These are phyloP conservation scores for Tetramitus jugosus DNA, from an alignment of 208 protist species.

Conservation along the genomic window DNA sequence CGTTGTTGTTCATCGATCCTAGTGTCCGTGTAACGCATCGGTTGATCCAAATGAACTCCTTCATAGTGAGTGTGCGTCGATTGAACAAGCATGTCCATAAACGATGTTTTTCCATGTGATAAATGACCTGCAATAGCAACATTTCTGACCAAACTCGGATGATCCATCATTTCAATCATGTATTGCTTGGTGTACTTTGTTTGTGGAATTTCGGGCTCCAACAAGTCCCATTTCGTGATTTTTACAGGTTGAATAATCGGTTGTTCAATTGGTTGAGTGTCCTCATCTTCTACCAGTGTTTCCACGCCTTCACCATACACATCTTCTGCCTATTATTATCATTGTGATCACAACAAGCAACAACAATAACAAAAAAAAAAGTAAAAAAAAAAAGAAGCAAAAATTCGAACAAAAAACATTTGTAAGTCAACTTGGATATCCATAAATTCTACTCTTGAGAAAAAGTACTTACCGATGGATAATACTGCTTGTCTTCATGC, in stretches of 20 bases:
- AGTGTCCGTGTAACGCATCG: slow-evolving; percentile 44
- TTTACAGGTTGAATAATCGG: slow-evolving; percentile 74
- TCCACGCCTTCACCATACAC: slow-evolving; percentile 64
- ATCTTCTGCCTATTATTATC: too few relatives aligned
- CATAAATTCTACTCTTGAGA: too few relatives aligned
- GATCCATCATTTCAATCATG: slow-evolving; percentile 35
- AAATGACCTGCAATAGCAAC: slow-evolving; percentile 83
- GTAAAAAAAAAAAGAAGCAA: too few relatives aligned
- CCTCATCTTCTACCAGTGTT: slow-evolving; percentile 78
- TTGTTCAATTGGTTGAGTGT: slow-evolving; percentile 68
- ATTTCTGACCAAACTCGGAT: slow-evolving; percentile 77
- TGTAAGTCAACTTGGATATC: too few relatives aligned
- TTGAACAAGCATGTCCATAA: slow-evolving; percentile 74
- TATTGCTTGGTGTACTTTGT: slow-evolving; percentile 54
- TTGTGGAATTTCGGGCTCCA: slow-evolving; percentile 45
- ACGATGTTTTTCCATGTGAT: slow-evolving; percentile 93
- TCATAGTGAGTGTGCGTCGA: slow-evolving; percentile 59
- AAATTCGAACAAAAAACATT: too few relatives aligned
- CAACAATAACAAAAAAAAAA: too few relatives aligned
- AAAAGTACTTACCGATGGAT: too few relatives aligned
- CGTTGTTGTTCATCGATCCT: slow-evolving; percentile 61
- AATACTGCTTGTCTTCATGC: slow-evolving; percentile 84
- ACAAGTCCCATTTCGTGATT: slow-evolving; percentile 48
- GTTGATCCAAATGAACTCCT: not conserved
- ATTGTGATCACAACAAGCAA: too few relatives aligned